Conservation (phyloP, 352 stramenopile species). For the Phytopythium vexans region DNA sequence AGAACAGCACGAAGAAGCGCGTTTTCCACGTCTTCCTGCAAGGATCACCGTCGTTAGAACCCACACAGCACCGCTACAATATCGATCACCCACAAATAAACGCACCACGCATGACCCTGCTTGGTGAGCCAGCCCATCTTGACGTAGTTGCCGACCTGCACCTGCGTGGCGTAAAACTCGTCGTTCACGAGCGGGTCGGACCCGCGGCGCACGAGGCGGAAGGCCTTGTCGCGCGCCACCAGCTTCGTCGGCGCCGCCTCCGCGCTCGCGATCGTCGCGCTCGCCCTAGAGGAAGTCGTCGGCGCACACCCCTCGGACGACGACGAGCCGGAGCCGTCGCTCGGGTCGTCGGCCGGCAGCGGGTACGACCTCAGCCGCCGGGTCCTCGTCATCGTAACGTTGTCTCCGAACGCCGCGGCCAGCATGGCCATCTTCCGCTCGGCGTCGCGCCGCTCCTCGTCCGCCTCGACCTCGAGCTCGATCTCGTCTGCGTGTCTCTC, state of each 20-base stretch:
- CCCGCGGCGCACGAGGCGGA: slow-evolving; percentile 39
- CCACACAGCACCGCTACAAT: not conserved
- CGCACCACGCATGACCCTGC: slow-evolving; percentile 75
- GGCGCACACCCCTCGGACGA: slow-evolving; percentile 13
- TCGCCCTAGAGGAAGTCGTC: slow-evolving; percentile 11
- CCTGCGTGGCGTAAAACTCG: slow-evolving; percentile 59
- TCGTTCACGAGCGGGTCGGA: slow-evolving; percentile 69
- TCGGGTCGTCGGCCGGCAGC: not conserved
- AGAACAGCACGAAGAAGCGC: slow-evolving; percentile 84
- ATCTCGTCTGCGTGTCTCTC: slow-evolving; percentile 7
- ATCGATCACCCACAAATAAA: not conserved
- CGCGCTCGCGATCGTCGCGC: not conserved
- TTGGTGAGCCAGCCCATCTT: slow-evolving; percentile 85
- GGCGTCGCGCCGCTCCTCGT: slow-evolving; percentile 18
- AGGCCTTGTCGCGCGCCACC: slow-evolving; percentile 33
- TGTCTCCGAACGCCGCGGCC: slow-evolving; percentile 20
- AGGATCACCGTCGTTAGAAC: not conserved
- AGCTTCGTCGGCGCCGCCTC: slow-evolving; percentile 2
- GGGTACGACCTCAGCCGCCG: slow-evolving; percentile 2
- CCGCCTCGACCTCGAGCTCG: slow-evolving; percentile 30
- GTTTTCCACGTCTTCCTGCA: slow-evolving; percentile 84
- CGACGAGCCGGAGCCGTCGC: slow-evolving; percentile 6
- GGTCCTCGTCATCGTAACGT: not conserved
- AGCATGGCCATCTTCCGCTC: slow-evolving; percentile 18
- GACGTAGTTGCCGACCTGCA: slow-evolving; percentile 70